These are phyloP conservation scores for Smittium mucronatum DNA, from an alignment of 371 early-diverging fungal genomes.

Conservation along the genomic window DNA sequence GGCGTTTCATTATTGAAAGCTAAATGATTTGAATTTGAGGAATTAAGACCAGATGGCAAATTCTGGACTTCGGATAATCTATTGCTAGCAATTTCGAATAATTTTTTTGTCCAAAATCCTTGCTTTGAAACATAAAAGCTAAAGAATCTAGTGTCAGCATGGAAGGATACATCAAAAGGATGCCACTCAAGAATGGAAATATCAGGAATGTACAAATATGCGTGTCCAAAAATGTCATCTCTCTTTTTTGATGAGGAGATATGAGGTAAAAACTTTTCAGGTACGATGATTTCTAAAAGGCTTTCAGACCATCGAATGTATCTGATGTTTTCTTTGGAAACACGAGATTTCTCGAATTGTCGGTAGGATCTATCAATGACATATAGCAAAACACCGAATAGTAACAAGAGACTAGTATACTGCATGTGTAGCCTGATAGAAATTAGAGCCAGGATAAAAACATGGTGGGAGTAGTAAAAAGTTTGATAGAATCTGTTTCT, in stretches of 20 bases:
- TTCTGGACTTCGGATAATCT: not conserved
- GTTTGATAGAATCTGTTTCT: not conserved
- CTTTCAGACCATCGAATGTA: not conserved
- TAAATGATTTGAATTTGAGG: not conserved
- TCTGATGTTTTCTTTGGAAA: not conserved
- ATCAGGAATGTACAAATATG: not conserved
- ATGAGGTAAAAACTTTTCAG: not conserved
- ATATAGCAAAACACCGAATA: not conserved
- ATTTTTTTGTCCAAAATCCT: not conserved
- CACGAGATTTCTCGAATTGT: not conserved
- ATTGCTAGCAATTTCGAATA: not conserved
- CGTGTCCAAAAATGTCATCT: not conserved
- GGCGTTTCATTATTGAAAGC: not conserved
- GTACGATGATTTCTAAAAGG: not conserved
- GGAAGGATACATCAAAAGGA: not conserved
- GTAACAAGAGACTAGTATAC: not conserved
- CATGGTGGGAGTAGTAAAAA: not conserved
- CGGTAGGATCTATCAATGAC: not conserved
- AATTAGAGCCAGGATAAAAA: not conserved
- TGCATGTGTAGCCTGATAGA: not conserved
- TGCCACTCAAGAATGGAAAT: not conserved
- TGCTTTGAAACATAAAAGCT: not conserved
- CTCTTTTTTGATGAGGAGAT: too few species aligned
- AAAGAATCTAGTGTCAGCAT: not conserved
- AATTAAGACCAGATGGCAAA: not conserved